Evolutionary conservation across 192 early-diverging fungal species (phyloP).

Genomic region (Pilobolus umbonatus): DNA sequence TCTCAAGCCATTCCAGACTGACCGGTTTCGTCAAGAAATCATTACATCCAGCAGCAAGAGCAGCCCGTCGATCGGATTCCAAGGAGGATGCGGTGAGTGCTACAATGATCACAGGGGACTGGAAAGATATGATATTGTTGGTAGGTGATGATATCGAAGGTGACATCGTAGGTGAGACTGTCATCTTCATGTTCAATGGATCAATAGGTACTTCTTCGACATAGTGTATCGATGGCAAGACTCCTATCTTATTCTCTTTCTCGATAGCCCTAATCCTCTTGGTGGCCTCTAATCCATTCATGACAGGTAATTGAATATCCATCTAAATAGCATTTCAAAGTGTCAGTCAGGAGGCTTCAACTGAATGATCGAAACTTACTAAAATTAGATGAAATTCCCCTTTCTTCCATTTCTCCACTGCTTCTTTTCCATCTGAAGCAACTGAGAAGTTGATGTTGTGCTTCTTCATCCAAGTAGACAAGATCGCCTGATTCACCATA

Average conservation of each 20-base stretch:
- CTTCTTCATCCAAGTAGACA: slow-evolving; percentile 67
- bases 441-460: slow-evolving; percentile 66
- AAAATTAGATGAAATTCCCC: slow-evolving; percentile 62
- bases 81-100: slow-evolving; percentile 79
- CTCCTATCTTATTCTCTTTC: slow-evolving; percentile 49
- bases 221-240: slow-evolving; percentile 29
- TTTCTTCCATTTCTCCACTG: slow-evolving; percentile 71
- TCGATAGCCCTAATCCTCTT: slow-evolving; percentile 55
- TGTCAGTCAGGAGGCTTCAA: too few species aligned
- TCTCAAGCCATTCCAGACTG: slow-evolving; percentile 73
- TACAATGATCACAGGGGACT: slow-evolving; percentile 80
- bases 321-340: slow-evolving; percentile 37
- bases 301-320: slow-evolving; percentile 71
- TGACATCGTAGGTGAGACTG: neutral
- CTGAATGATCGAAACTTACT: slow-evolving; percentile 32
- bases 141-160: neutral
- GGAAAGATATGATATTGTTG: slow-evolving; percentile 20
- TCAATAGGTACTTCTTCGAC: too few species aligned
- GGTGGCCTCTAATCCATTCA: slow-evolving; percentile 66
- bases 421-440: slow-evolving; percentile 76
- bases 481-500: slow-evolving; percentile 65
- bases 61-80: slow-evolving; percentile 64
- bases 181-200: neutral
- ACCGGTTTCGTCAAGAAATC: slow-evolving; percentile 91
- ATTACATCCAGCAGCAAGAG: slow-evolving; percentile 82